Evolutionary conservation across 176 grass and related monocot genomes (phyloP).

Genomic region (Olyra latifolia): DNA sequence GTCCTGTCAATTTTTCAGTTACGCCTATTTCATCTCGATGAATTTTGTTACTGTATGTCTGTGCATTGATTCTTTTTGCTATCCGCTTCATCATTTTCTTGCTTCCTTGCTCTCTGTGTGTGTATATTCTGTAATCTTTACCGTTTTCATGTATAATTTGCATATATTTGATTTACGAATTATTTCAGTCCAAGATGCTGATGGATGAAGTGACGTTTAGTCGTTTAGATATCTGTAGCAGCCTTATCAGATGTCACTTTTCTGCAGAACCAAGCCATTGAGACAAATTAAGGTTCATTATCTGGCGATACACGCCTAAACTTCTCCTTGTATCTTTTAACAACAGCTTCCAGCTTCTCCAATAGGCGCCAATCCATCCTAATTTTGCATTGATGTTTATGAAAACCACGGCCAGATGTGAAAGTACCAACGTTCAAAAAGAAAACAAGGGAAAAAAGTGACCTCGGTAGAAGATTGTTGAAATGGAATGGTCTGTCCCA

Average conservation of each 20-base stretch:
- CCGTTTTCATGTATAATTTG: neutral
- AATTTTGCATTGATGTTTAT: neutral
- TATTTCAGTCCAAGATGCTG: neutral
- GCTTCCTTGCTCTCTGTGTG: neutral
- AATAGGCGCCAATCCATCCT: neutral
- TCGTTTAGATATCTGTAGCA: neutral
- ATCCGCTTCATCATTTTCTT: neutral
- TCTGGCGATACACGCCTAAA: neutral
- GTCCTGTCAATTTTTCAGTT: neutral
- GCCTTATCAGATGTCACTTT: neutral
- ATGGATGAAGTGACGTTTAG: neutral
- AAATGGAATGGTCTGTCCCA: neutral
- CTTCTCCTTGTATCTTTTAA: neutral
- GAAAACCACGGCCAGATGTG: neutral
- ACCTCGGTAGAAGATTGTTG: neutral
- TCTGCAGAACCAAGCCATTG: neutral
- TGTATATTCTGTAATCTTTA: neutral
- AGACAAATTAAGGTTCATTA: neutral
- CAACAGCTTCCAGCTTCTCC: neutral
- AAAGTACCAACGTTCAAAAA: neutral
- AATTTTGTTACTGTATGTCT: neutral
- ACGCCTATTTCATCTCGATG: neutral
- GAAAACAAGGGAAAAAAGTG: neutral
- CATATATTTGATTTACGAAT: neutral
- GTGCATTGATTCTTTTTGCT: neutral